Evolutionary conservation across 495 filamentous ascomycete species (phyloP), one percentile per base, ranked within the genome.

Genomic region (Rhypophila decipiens): DNA sequence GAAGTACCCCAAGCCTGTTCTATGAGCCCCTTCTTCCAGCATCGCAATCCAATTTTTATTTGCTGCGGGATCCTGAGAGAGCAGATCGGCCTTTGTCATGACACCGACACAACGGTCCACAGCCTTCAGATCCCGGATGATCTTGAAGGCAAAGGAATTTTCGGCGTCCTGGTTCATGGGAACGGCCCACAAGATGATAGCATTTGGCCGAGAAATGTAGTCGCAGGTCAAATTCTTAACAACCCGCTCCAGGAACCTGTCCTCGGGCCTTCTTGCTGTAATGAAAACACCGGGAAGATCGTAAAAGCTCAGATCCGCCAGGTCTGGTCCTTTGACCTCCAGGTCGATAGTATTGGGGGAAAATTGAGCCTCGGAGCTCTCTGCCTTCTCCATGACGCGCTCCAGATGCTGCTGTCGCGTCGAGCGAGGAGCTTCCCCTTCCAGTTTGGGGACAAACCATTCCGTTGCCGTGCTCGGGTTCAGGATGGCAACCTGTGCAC

Each of bases 221-320:
- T 82, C 66, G 20, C 68, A 73, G 0, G 86, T 80, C 0, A 95
- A 61, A 22, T 85, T 86, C 46, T 78, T 74, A 0, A 95, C 80
- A 0, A 90, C 73, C 0, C 64, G 56, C 4, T 86, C 80, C 0
- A 91, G 67, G 41, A 87, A 85, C 0, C 65, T 64, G 23, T 86
- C 80, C n/a, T 80, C 68, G 2, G 75, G 68, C 5, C 79, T 67
- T 31, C 82, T 78, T 0, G 75, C 68, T 0, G 80, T 80, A 42
- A 79, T 79, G 50, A 94, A 88, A 3, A 91, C 78, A 0, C 88
- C 88, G 0, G 88, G 88, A 0, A 94, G 65, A 53, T 95, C 88
- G 51, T 84, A 90, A 49, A 95, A 89, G 0, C 82, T 84, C 0
- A 94, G 61, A 31, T 83, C 80, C 0, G 85, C 82, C 0, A 90